phyloP scores from a whole-genome alignment of 257 asterid species.

The Fraxinus americana region DNA sequence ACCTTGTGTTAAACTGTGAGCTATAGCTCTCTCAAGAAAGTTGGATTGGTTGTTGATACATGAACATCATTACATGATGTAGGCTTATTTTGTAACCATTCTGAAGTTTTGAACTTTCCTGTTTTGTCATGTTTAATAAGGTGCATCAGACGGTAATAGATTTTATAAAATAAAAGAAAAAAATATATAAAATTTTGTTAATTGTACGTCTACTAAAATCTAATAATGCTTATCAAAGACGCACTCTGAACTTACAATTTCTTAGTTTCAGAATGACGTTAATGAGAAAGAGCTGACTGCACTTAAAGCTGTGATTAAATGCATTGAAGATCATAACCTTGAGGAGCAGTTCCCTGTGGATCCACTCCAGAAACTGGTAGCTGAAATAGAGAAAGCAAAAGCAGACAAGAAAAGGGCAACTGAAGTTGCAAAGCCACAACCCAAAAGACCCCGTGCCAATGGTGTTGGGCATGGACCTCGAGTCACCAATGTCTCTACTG shows the following conservation, averaged over 20 bases:
- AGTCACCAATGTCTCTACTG: slow-evolving; percentile 46
- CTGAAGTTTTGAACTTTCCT: background rate
- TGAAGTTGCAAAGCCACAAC: slow-evolving; percentile 92
- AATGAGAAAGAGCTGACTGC: slow-evolving; percentile 91
- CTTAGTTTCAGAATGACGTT: slow-evolving; percentile 64
- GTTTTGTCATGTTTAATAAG: background rate
- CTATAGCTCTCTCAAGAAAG: background rate
- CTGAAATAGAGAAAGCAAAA: slow-evolving; percentile 84
- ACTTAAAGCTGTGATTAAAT: slow-evolving; percentile 82
- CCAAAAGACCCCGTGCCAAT: slow-evolving; percentile 91
- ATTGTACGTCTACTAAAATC: background rate
- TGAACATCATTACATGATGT: background rate
- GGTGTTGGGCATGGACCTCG: slow-evolving; percentile 66
- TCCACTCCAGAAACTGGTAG: slow-evolving; percentile 82
- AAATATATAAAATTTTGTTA: background rate
- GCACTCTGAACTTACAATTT: slow-evolving; percentile 5
- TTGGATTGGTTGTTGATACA: slow-evolving; percentile 3
- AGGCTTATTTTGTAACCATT: background rate
- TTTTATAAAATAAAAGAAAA: too few relatives aligned
- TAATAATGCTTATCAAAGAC: background rate
- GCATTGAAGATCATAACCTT: slow-evolving; percentile 90
- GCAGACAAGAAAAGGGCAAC: slow-evolving; percentile 94
- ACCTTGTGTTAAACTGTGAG: background rate
- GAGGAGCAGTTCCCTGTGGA: slow-evolving; percentile 74
- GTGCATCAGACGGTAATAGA: background rate